Percentiles rank a stretch among this genome's conserved stretches.
These are phyloP conservation scores for Durotheca rogersii DNA, from an alignment of 495 filamentous ascomycete species.

Conservation along the genomic window DNA sequence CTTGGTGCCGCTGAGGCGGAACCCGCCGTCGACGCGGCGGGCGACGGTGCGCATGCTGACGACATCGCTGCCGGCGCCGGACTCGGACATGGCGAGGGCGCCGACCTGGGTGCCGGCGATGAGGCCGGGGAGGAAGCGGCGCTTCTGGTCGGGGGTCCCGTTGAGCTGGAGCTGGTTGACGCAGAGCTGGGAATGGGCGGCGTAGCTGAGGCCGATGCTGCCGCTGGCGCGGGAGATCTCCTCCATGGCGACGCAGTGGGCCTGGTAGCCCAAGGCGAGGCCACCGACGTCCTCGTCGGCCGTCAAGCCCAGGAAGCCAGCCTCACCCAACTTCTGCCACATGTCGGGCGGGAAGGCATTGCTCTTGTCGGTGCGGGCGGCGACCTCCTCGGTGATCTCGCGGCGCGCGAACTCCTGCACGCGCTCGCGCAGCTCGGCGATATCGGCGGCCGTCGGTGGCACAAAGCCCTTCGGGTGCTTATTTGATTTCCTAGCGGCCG, in stretches of 20 bases:
- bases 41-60: slow-evolving; percentile 92
- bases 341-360: slow-evolving; percentile 90
- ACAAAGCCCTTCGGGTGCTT: slow-evolving; percentile 82
- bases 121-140: slow-evolving; percentile 74
- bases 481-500: slow-evolving; percentile 55
- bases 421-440: slow-evolving; percentile 80
- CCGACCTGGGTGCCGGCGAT: slow-evolving; percentile 82
- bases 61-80: slow-evolving; percentile 87
- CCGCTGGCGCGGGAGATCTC: slow-evolving; percentile 68
- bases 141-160: slow-evolving; percentile 76
- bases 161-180: slow-evolving; percentile 96
- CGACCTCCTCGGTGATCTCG: slow-evolving; percentile 81
- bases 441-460: slow-evolving; percentile 71
- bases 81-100: slow-evolving; percentile 93
- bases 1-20: slow-evolving; percentile 84
- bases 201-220: slow-evolving; percentile 88
- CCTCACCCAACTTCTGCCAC: slow-evolving; percentile 92
- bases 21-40: slow-evolving; percentile 79
- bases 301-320: slow-evolving; percentile 90
- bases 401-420: slow-evolving; percentile 91
- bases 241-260: slow-evolving; percentile 95
- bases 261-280: slow-evolving; percentile 91
- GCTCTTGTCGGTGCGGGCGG: slow-evolving; percentile 72
- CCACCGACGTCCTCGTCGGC: slow-evolving; percentile 94
- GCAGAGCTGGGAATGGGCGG: slow-evolving; percentile 94